These are phyloP conservation scores for Penicillium crystallinum DNA, from an alignment of 495 filamentous ascomycete species.

Conservation along the genomic window DNA sequence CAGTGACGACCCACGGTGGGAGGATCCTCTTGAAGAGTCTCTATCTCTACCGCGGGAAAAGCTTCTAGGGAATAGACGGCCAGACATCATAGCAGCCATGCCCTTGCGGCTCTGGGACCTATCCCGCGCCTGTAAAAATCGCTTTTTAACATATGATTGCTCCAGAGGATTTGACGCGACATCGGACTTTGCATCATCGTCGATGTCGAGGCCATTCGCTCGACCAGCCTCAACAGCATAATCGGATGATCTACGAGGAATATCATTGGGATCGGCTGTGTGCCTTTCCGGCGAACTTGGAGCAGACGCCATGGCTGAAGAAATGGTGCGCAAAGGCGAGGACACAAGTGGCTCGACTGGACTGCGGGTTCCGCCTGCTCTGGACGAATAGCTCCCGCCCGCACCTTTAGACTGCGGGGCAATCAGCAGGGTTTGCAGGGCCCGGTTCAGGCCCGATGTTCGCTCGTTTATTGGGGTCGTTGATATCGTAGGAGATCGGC, in stretches of 20 bases:
- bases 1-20: conserved; percentile 44
- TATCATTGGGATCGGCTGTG: conserved; percentile 5
- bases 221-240: conserved; percentile 7
- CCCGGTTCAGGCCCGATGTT: conserved; percentile 10
- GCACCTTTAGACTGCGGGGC: conserved; percentile 40
- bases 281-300: conserved; percentile 22
- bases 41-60: conserved; percentile 39
- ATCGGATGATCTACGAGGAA: conserved; percentile 19
- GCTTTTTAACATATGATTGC: conserved; percentile 9
- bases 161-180: conserved; percentile 13
- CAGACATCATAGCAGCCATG: conserved; percentile 40
- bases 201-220: background rate
- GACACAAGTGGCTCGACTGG: conserved; percentile 20
- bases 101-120: conserved; percentile 25
- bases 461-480: background rate
- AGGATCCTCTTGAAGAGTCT: conserved; percentile 41
- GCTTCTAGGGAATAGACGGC: conserved; percentile 31
- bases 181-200: conserved; percentile 15
- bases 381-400: conserved; percentile 24
- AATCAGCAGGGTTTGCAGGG: conserved; percentile 15
- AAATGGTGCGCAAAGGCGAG: conserved; percentile 23
- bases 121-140: conserved; percentile 7
- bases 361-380: conserved; percentile 10
- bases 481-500: background rate
- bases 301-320: conserved; percentile 19